A percentile compares a stretch with the other conserved stretches of the same genome.
phyloP scores from a whole-genome alignment of 805 yeast genomes.

The Sugiyamaella lignohabitans region DNA sequence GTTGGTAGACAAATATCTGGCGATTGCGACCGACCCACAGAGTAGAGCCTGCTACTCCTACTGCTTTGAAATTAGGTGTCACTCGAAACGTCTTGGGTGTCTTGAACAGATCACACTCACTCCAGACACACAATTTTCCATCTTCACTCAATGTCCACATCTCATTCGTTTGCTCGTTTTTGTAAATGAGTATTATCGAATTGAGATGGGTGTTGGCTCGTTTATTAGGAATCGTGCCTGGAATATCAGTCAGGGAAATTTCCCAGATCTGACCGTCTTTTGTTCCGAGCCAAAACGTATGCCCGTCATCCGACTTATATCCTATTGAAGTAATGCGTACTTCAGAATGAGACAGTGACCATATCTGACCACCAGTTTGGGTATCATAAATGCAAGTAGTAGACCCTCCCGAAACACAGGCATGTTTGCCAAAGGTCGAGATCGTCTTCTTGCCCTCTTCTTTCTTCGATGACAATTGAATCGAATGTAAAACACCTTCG shows the following conservation, averaged over 20 bases:
- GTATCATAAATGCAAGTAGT: conserved; percentile 22
- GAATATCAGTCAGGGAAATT: conserved; percentile 19
- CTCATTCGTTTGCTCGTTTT: conserved; percentile 14
- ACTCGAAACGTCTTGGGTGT: conserved; percentile 28
- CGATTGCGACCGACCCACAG: conserved; percentile 33
- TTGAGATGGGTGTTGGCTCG: conserved; percentile 22
- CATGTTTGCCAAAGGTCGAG: conserved; percentile 21
- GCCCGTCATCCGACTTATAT: conserved; percentile 11
- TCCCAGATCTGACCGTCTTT: conserved; percentile 32
- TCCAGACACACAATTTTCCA: conserved; percentile 34
- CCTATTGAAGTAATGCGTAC: conserved; percentile 24
- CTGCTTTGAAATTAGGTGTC: conserved; percentile 26
- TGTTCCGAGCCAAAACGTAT: conserved; percentile 30
- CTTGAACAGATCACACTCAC: conserved; percentile 17
- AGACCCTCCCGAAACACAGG: conserved; percentile 16
- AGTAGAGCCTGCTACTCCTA: conserved; percentile 15
- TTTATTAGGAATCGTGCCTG: conserved; percentile 13
- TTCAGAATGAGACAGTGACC: conserved; percentile 23
- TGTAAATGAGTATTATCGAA: conserved; percentile 19
- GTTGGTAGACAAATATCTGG: conserved; percentile 29
- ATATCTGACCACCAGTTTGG: conserved; percentile 21
- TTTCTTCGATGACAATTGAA: conserved; percentile 18
- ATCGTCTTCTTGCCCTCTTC: conserved; percentile 19
- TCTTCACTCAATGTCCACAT: conserved; percentile 35
- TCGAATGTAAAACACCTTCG: conserved; percentile 18